Evolutionary conservation across 1,284 basidiomycete species (phyloP), one percentile per base, ranked within the genome.

Genomic region (Cutaneotrichosporon spelunceum): DNA sequence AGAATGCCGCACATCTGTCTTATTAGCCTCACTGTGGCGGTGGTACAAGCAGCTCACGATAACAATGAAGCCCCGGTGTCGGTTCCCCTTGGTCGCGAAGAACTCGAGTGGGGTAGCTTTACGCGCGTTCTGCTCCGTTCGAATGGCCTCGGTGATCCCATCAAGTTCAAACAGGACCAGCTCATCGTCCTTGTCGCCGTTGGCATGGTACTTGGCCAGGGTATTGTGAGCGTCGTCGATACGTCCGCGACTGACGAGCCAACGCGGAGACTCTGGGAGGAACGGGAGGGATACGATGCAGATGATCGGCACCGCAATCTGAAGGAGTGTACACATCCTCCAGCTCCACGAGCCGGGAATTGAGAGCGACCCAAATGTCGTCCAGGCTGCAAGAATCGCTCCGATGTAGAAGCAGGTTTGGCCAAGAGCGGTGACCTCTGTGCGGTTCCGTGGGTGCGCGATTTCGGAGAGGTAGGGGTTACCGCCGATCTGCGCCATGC

Each of bases 211-310:
- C 33, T 52, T 66, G 39, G 60, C 75, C 54, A 70, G 72, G 53
- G 70, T 67, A 56, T 29, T 10, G 24, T 64, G 58, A 0, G 78
- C 77, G 21, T 76, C 67, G 2, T 73, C 74, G 1, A 19, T 3
- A 0, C 70, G 55, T 10, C 71, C 72, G 21, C 82, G 81, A 14
- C 81, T 82, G 19, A 88, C 82, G 24, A 89, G 81, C 79, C 83
- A 88, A 36, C 87, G 82, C 27, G 87, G 87, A 30, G 85, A 87
- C 70, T 89, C 86, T 4, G 88, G 88, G 21, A 88, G 80, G 66
- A 87, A 57, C 44, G 57, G 82, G 59, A 87, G 81, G 49, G 86
- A 71, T 54, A 75, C 67, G 30, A 87, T 75, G 70, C 88, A 87
- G 3, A 87, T 57, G 11, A 87, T 36, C 1, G 88, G 87, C 2